Conservation (phyloP, 2,329 filamentous ascomycete genomes). For the Claviceps sp. region DNA sequence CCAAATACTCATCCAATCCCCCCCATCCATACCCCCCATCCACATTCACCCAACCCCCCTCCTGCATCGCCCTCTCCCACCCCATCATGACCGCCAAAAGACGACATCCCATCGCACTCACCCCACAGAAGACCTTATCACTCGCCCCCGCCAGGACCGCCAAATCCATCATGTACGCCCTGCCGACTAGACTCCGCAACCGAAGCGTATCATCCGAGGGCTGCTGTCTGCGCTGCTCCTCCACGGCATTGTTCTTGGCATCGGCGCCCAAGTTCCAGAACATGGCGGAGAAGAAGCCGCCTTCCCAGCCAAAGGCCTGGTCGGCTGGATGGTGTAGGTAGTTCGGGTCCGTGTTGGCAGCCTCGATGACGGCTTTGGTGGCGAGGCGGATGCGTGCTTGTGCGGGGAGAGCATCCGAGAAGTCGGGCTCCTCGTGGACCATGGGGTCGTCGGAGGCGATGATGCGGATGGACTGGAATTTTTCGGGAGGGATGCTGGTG, state of each 20-base stretch:
- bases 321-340: constrained; percentile 56
- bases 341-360: constrained; percentile 27
- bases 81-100: constrained; percentile 77
- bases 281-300: constrained; percentile 69
- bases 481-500: constrained; percentile 23
- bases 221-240: constrained; percentile 12
- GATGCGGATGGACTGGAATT: constrained; percentile 36
- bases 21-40: constrained; percentile 56
- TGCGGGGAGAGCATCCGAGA: constrained; percentile 44
- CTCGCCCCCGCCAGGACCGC: constrained; percentile 55
- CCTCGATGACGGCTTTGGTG: constrained; percentile 38
- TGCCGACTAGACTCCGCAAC: constrained; percentile 59
- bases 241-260: constrained; percentile 25
- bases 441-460: constrained; percentile 73
- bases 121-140: constrained; percentile 63
- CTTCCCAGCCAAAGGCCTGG: constrained; percentile 73
- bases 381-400: constrained; percentile 69
- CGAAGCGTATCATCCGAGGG: constrained; percentile 43
- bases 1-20: constrained; percentile 24
- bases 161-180: constrained; percentile 74
- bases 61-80: constrained; percentile 54
- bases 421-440: constrained; percentile 53
- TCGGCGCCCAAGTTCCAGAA: constrained; percentile 62
- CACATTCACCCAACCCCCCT: constrained; percentile 62
- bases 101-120: constrained; percentile 59